Evolutionary conservation across 306 rosid species (phyloP), one percentile per base, ranked within the genome.

Genomic region (Malus fusca): DNA sequence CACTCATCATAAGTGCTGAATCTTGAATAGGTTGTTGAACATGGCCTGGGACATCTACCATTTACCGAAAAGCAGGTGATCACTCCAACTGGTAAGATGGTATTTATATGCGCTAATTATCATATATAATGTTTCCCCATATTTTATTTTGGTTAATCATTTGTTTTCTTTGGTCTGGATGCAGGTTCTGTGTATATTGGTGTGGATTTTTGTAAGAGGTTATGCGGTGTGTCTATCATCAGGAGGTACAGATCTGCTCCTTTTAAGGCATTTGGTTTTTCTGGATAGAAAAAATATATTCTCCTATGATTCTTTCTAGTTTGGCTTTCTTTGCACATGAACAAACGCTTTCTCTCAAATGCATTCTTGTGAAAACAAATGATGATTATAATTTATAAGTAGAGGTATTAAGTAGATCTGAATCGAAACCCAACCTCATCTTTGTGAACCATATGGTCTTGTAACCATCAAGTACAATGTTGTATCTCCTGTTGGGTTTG

Each of bases 41-140:
- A 96, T 81, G 99, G 99, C 79, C 84, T 92, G 74, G 99, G 99
- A 28, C 97, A 96, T 84, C 87, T 96, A 73, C 99, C 99, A 69
- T 96, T 96, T 80, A 96, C 92, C 6, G 99, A 96, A 87, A 96
- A 92, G 81, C 99, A 92, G 88, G 91, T 96, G 75, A 79, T 81
- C 79, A 89, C 97, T 71, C 98, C 99, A 37, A 96, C 98, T 65
- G 99, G 99, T 96, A 87, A 83, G 94, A 69, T 70, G 13, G 30
- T 64, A 43, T 51, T 77, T 35, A 14, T 62, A 18, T 19, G 26
- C 4, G 2, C 26, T 14, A 52, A 12, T 53, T 35, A n/a, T 7
- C 12, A 42, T 22, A 37, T n/a, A 28, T 1, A 26, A 3, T 1
- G 26, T 35, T 67, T 75, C 68, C 26, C 0, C 33, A 48, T 58